Percentiles rank a stretch among this genome's conserved stretches.
These are phyloP conservation scores for Ophiognomonia clavigignenti-juglandacearum DNA, from an alignment of 2,329 filamentous ascomycete species.

Conservation along the genomic window DNA sequence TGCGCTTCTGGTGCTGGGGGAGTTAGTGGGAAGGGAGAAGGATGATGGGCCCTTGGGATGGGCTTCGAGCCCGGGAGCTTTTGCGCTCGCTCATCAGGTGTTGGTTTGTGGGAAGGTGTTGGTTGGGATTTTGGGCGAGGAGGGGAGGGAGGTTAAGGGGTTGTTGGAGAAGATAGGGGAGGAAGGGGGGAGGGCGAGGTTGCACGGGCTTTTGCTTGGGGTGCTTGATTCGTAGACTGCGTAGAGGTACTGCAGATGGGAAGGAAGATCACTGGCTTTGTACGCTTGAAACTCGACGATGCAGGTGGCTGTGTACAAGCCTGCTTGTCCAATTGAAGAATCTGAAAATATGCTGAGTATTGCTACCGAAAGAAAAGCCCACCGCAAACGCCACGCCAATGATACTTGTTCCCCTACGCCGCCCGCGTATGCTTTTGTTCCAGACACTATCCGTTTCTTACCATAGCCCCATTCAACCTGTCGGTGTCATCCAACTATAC, in stretches of 20 bases:
- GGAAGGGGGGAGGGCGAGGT: conserved; percentile 9
- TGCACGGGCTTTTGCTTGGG: conserved; percentile 20
- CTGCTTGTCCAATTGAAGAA: too few species aligned
- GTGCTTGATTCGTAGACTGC: background rate
- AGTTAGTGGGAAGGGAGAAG: conserved; percentile 27
- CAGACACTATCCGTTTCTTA: too few species aligned
- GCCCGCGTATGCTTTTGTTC: too few species aligned
- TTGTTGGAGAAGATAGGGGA: conserved; percentile 17
- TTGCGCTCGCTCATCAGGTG: conserved; percentile 52
- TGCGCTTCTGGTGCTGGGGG: conserved; percentile 30
- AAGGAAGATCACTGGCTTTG: too few species aligned
- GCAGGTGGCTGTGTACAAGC: too few species aligned
- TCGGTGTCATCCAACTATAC: background rate
- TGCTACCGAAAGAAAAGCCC: too few species aligned
- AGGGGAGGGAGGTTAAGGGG: conserved; percentile 2
- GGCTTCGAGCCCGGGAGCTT: conserved; percentile 63
- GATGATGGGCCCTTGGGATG: conserved; percentile 68
- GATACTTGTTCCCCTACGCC: too few species aligned
- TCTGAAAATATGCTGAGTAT: too few species aligned
- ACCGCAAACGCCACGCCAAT: too few species aligned
- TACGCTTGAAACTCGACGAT: too few species aligned
- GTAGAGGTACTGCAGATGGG: too few species aligned
- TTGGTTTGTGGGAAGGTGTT: conserved; percentile 32
- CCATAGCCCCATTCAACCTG: too few species aligned
- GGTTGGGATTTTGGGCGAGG: conserved; percentile 7